A percentile compares a stretch with the other conserved stretches of the same genome.
phyloP scores from a whole-genome alignment of 1,284 basidiomycete species.

The Lentinula novae-zelandiae region DNA sequence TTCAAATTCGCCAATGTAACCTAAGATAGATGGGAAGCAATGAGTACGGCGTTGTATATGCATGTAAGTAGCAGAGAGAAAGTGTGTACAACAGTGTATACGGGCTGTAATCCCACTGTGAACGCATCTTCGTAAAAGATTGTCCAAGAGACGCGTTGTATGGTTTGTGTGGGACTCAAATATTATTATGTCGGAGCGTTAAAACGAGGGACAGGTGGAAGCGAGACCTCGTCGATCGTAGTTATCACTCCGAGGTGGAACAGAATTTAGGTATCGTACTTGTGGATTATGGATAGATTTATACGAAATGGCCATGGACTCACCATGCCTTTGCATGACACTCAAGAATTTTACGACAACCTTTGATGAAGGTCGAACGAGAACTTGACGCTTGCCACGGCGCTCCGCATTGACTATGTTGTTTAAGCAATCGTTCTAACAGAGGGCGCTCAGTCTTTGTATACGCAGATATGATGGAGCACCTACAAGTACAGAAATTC shows the following conservation, averaged over 20 bases:
- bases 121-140: slow-evolving; percentile 41
- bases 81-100: background rate
- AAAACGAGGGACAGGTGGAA: slow-evolving; percentile 65
- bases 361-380: slow-evolving; percentile 93
- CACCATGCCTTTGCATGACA: slow-evolving; percentile 97
- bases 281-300: no score
- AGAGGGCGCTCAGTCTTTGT: background rate
- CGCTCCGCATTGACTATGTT: slow-evolving; percentile 99
- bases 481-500: slow-evolving; percentile 80
- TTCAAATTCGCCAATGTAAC: slow-evolving; percentile 99
- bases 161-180: slow-evolving; percentile 42
- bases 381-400: slow-evolving; percentile 96
- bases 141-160: slow-evolving; percentile 38
- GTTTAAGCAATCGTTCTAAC: slow-evolving; percentile 87
- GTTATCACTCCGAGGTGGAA: slow-evolving; percentile 61
- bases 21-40: slow-evolving; percentile 36
- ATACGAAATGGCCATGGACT: slow-evolving; percentile 31
- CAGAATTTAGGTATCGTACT: no score
- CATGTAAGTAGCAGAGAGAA: background rate
- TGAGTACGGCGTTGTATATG: slow-evolving; percentile 16
- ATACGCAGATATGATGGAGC: background rate
- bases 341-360: slow-evolving; percentile 94
- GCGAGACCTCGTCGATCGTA: slow-evolving; percentile 57
- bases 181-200: slow-evolving; percentile 63
- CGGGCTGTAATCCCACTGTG: slow-evolving; percentile 52